A percentile compares a stretch with the other conserved stretches of the same genome.
These are phyloP conservation scores for Ascochyta rabiei DNA, from an alignment of 2,329 filamentous ascomycete genomes.

Conservation along the genomic window DNA sequence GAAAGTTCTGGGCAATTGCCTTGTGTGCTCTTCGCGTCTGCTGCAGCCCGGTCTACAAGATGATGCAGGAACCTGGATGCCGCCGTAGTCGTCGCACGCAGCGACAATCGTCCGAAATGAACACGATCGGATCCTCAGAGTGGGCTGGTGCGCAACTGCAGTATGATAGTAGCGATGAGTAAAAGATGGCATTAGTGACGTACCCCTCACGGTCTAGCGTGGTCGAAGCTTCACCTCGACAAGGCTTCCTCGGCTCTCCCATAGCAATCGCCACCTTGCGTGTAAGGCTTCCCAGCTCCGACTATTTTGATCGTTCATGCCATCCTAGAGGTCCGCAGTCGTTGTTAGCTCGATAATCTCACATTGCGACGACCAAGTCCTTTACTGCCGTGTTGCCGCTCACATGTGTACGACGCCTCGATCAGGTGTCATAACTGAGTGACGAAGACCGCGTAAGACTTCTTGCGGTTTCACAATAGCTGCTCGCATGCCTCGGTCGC, in stretches of 20 bases:
- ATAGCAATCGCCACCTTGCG: neutral
- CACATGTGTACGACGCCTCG: constrained; percentile 1
- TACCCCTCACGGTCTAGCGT: neutral
- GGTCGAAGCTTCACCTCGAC: constrained; percentile 1
- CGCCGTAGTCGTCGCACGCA: neutral
- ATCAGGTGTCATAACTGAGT: neutral
- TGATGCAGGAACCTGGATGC: too few relatives aligned
- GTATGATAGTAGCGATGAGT: neutral
- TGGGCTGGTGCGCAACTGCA: too few relatives aligned
- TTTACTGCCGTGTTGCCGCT: neutral
- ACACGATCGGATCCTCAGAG: too few relatives aligned
- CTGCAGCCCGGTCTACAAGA: too few relatives aligned
- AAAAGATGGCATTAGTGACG: neutral
- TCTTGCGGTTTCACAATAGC: neutral
- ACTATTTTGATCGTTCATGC: neutral
- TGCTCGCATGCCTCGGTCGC: neutral
- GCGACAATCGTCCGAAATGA: neutral
- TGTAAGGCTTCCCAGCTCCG: neutral
- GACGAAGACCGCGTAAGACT: constrained; percentile 5
- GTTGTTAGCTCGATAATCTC: neutral
- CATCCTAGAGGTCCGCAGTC: neutral
- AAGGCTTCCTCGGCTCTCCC: constrained; percentile 4
- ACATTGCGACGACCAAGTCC: neutral
- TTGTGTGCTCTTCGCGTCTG: too few relatives aligned
- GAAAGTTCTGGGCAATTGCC: too few relatives aligned